These are phyloP conservation scores for Orbilia brochopaga DNA, from an alignment of 2,329 filamentous ascomycete species.

Conservation along the genomic window DNA sequence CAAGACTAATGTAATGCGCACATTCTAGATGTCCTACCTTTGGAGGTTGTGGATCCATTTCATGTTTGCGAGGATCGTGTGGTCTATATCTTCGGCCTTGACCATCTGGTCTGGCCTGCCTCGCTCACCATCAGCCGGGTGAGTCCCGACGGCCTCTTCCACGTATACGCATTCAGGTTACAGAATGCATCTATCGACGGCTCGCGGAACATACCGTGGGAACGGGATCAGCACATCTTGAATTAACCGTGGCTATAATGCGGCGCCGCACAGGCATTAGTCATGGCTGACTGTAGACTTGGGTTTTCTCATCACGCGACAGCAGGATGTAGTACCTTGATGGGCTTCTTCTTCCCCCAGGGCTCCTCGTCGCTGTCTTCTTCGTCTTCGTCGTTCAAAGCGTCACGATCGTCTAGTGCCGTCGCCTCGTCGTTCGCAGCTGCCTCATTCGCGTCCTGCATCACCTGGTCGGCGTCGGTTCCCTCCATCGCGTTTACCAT, in stretches of 20 bases:
- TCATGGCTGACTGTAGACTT: background rate
- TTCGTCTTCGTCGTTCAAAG: conserved; percentile 9
- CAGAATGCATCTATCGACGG: background rate
- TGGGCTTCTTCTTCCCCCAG: conserved; percentile 31
- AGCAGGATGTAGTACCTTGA: conserved; percentile 9
- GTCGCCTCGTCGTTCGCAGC: conserved; percentile 5
- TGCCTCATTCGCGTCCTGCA: conserved; percentile 9
- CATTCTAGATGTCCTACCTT: conserved; percentile 3
- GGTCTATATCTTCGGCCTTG: conserved; percentile 23
- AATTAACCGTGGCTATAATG: conserved; percentile 15
- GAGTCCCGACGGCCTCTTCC: background rate
- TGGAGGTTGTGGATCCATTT: conserved; percentile 34
- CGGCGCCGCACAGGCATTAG: background rate
- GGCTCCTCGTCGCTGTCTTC: conserved; percentile 18
- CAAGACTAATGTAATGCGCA: background rate
- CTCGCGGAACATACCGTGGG: conserved; percentile 13
- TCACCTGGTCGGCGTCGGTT: background rate
- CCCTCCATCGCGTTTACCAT: conserved; percentile 5
- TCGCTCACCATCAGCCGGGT: conserved; percentile 15
- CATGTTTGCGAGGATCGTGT: conserved; percentile 32
- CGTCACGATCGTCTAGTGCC: background rate
- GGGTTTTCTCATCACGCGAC: background rate
- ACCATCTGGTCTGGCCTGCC: conserved; percentile 20
- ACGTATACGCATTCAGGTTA: background rate
- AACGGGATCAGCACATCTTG: conserved; percentile 37